These are phyloP conservation scores for Hanseniaspora pseudoguilliermondii DNA, from an alignment of 805 yeast genomes.

Conservation along the genomic window DNA sequence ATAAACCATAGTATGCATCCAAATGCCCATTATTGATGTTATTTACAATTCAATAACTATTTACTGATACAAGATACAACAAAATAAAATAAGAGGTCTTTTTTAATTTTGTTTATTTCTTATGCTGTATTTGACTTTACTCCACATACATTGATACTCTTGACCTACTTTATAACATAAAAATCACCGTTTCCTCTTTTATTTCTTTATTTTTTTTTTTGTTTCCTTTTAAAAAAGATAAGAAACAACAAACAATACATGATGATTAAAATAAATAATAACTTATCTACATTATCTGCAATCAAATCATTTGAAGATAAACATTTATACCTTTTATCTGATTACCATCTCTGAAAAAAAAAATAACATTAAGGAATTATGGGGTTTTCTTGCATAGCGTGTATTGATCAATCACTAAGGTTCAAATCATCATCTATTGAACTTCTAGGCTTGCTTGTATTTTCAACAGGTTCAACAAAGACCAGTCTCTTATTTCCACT, in stretches of 20 bases:
- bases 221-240: not conserved
- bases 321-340: conserved; percentile 10
- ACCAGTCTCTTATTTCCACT: conserved; percentile 12
- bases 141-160: no score
- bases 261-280: conserved; percentile 20
- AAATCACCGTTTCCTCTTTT: not conserved
- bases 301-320: conserved; percentile 14
- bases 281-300: conserved; percentile 31
- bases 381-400: no score
- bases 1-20: no score
- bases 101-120: no score
- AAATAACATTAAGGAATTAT: no score
- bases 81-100: no score
- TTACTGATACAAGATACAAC: no score
- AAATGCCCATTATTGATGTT: no score
- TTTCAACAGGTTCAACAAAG: conserved; percentile 11
- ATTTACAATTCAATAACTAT: no score
- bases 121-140: no score
- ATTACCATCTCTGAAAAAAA: not conserved
- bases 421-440: conserved; percentile 12
- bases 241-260: conserved; percentile 10
- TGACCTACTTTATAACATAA: no score
- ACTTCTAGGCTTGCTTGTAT: not conserved
- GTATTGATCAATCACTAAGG: conserved; percentile 11
- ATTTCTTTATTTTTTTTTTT: not conserved